Evolutionary conservation across 352 stramenopile species (phyloP).

Genomic region (Pythium chondricola): DNA sequence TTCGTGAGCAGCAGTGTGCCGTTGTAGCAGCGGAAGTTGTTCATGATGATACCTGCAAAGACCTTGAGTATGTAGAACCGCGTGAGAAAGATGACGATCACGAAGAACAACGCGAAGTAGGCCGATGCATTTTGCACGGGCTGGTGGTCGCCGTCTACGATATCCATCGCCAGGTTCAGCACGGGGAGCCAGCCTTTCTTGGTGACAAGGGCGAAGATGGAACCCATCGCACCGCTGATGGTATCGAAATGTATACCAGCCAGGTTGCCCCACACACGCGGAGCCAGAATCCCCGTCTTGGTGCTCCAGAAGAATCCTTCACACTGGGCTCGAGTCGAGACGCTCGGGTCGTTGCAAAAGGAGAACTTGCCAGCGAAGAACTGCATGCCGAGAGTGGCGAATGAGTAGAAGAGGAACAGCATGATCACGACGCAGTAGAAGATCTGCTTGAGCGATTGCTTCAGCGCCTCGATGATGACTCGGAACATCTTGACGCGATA

Average conservation of each 20-base stretch:
- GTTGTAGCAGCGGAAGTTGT: slow-evolving; percentile 84
- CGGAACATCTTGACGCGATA: slow-evolving; percentile 81
- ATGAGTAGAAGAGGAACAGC: slow-evolving; percentile 79
- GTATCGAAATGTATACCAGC: slow-evolving; percentile 80
- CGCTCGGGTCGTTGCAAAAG: slow-evolving; percentile 66
- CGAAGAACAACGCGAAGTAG: slow-evolving; percentile 80
- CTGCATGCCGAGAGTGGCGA: slow-evolving; percentile 82
- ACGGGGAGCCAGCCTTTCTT: slow-evolving; percentile 84
- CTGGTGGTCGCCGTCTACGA: slow-evolving; percentile 62
- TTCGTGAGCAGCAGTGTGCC: slow-evolving; percentile 72
- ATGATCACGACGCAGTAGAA: slow-evolving; percentile 77
- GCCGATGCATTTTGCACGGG: slow-evolving; percentile 64
- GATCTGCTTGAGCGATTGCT: slow-evolving; percentile 69
- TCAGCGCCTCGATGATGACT: slow-evolving; percentile 76
- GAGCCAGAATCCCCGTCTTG: slow-evolving; percentile 45
- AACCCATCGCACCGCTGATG: slow-evolving; percentile 68
- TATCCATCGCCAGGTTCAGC: slow-evolving; percentile 81
- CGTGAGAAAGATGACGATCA: slow-evolving; percentile 72
- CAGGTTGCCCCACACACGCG: slow-evolving; percentile 75
- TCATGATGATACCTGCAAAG: slow-evolving; percentile 81
- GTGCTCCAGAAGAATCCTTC: slow-evolving; percentile 61
- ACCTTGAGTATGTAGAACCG: slow-evolving; percentile 74
- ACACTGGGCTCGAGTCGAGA: slow-evolving; percentile 41
- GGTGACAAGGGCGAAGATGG: slow-evolving; percentile 72
- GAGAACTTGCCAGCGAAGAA: slow-evolving; percentile 77